Percentiles rank a stretch among this genome's conserved stretches.
These are phyloP conservation scores for Debaryomyces hansenii DNA, from an alignment of 805 yeast genomes.

Conservation along the genomic window DNA sequence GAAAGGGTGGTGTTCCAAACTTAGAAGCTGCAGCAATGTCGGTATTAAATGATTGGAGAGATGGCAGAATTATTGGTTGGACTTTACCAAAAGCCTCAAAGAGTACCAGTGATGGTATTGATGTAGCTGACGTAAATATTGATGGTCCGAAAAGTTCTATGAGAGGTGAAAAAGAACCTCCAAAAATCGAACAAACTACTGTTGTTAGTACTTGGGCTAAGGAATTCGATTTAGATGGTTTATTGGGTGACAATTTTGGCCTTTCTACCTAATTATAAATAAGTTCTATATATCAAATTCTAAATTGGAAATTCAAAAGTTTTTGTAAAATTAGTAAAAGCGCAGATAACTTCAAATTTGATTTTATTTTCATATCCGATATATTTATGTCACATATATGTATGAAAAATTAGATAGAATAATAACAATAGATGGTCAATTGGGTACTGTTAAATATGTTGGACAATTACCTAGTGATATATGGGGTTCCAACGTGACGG, in stretches of 20 bases:
- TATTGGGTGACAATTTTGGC: constrained; percentile 54
- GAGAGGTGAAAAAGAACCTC: constrained; percentile 45
- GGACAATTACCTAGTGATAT: constrained; percentile 54
- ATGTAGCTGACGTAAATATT: constrained; percentile 18
- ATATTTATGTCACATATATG: not conserved
- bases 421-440: constrained; percentile 37
- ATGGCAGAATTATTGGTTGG: constrained; percentile 93
- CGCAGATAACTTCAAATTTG: no score
- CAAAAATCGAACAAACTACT: constrained; percentile 64
- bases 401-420: constrained; percentile 18
- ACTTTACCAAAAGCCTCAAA: constrained; percentile 64
- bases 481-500: constrained; percentile 56
- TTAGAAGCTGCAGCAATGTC: constrained; percentile 79
- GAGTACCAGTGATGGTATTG: constrained; percentile 17
- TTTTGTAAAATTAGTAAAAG: not conserved
- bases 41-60: constrained; percentile 94
- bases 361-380: no score
- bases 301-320: not conserved
- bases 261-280: constrained; percentile 12
- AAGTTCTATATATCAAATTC: not conserved
- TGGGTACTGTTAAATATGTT: constrained; percentile 62
- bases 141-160: constrained; percentile 38
- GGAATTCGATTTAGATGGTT: constrained; percentile 88
- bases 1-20: constrained; percentile 92
- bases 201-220: constrained; percentile 90